Percentiles rank a stretch among this genome's conserved stretches.
Conservation (phyloP, 805 yeast species). For the Danielia oregonensis region DNA sequence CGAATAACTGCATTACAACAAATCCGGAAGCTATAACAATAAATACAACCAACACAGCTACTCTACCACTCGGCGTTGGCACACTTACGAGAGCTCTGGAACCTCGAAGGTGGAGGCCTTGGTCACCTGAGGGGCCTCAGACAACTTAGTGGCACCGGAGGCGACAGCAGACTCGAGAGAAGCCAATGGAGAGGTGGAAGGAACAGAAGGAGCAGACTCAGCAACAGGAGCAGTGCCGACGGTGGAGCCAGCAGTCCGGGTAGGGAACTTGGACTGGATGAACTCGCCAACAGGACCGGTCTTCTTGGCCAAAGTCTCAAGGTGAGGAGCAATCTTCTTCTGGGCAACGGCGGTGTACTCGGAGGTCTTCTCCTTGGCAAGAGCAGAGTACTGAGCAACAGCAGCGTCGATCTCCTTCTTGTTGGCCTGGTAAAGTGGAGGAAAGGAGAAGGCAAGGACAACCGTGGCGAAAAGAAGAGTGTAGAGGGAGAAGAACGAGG, state of each 20-base stretch:
- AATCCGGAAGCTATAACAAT: too few species aligned
- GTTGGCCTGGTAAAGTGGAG: conserved; percentile 68
- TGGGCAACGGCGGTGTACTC: conserved; percentile 38
- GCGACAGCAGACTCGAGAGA: too few species aligned
- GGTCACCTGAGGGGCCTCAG: conserved; percentile 26
- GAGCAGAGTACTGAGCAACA: conserved; percentile 39
- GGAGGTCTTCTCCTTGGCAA: conserved; percentile 49
- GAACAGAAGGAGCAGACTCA: too few species aligned
- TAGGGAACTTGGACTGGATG: conserved; percentile 53
- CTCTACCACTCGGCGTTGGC: too few species aligned
- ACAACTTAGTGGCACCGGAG: conserved; percentile 38
- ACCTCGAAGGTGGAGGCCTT: too few species aligned
- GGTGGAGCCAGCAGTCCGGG: conserved; percentile 71
- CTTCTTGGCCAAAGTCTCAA: conserved; percentile 54
- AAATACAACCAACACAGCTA: background rate
- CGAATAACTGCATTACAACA: background rate
- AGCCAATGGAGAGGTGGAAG: too few species aligned
- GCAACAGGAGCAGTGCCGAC: conserved; percentile 37
- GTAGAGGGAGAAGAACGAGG: conserved; percentile 74
- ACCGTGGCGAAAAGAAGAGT: conserved; percentile 56
- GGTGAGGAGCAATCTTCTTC: conserved; percentile 50
- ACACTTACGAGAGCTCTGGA: conserved; percentile 4
- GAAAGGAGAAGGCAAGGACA: conserved; percentile 66
- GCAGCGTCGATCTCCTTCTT: conserved; percentile 74
- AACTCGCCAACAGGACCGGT: conserved; percentile 65